A percentile compares a stretch with the other conserved stretches of the same genome.
These are phyloP conservation scores for Boletus rex-veris DNA, from an alignment of 768 basidiomycete genomes.

Conservation along the genomic window DNA sequence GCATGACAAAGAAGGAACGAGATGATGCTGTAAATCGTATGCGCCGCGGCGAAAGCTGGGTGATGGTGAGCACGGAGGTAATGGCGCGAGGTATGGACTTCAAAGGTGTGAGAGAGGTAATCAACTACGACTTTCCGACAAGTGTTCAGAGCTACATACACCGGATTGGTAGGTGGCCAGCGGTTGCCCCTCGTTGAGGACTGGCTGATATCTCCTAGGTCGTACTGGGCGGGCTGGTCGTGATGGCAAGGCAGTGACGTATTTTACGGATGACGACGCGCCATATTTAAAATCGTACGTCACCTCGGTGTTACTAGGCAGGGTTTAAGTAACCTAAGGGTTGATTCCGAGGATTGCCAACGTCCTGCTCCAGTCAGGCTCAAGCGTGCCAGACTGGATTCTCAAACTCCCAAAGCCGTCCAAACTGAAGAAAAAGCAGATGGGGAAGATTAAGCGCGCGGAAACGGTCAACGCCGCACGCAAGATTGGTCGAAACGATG, in stretches of 20 bases:
- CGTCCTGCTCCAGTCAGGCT: slow-evolving; percentile 91
- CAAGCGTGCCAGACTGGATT: slow-evolving; percentile 91
- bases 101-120: slow-evolving; percentile 87
- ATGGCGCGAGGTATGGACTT: slow-evolving; percentile 99
- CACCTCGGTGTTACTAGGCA: not conserved
- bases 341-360: slow-evolving; percentile 73
- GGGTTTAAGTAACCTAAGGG: slow-evolving; percentile 5
- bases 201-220: slow-evolving; percentile 41
- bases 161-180: slow-evolving; percentile 65
- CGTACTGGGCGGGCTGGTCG: slow-evolving; percentile 93
- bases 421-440: slow-evolving; percentile 78
- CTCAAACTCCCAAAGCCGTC: slow-evolving; percentile 90
- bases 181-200: not conserved
- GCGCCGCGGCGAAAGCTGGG: slow-evolving; percentile 89
- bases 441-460: slow-evolving; percentile 81
- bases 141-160: slow-evolving; percentile 96
- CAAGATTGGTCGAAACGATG: slow-evolving; percentile 63
- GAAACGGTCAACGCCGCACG: slow-evolving; percentile 71
- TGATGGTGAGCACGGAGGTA: slow-evolving; percentile 94
- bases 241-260: slow-evolving; percentile 91
- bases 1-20: slow-evolving; percentile 81
- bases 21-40: slow-evolving; percentile 83
- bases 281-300: slow-evolving; percentile 85
- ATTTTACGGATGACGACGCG: slow-evolving; percentile 91
- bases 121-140: slow-evolving; percentile 97